Percentiles rank a stretch among this genome's conserved stretches.
phyloP scores from a whole-genome alignment of 148 eudicot species.

The Amaranthus hypochondriacus region DNA sequence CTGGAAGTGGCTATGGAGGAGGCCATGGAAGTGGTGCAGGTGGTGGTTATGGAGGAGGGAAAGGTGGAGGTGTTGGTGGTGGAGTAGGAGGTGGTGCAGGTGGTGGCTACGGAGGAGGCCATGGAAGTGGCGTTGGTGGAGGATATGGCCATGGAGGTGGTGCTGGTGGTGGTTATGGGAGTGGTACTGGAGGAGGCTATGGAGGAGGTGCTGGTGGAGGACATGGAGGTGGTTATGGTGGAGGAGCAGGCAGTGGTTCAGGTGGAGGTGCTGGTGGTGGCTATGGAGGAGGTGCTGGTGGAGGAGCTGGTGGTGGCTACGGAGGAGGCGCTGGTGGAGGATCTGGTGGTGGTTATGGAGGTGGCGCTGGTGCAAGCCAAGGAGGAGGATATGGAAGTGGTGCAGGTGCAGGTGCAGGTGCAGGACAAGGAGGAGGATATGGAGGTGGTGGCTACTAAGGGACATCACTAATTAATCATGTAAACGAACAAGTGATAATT shows the following conservation, averaged over 20 bases:
- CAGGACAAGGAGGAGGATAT: neutral
- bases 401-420: neutral
- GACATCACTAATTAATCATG: too few relatives aligned
- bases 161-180: slow-evolving; percentile 13
- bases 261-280: slow-evolving; percentile 28
- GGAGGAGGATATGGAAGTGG: neutral
- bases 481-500: too few relatives aligned
- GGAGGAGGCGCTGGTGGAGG: slow-evolving; percentile 19
- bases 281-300: slow-evolving; percentile 12
- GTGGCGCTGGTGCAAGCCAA: neutral
- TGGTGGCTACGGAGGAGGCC: slow-evolving; percentile 11
- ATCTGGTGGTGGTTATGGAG: neutral
- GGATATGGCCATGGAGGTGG: too few relatives aligned
- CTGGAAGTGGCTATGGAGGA: slow-evolving; percentile 7
- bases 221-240: slow-evolving; percentile 20
- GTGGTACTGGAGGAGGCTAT: slow-evolving; percentile 6
- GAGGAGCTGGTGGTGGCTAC: slow-evolving; percentile 14
- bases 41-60: slow-evolving; percentile 9
- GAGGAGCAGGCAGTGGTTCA: slow-evolving; percentile 4
- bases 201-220: slow-evolving; percentile 14
- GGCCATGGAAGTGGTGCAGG: slow-evolving; percentile 19
- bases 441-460: neutral
- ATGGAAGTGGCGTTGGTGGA: neutral
- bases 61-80: slow-evolving; percentile 15
- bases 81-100: slow-evolving; percentile 16